Evolutionary conservation across 2,329 filamentous ascomycete species (phyloP), one percentile per base, ranked within the genome.

Genomic region (Talaromyces sp.): DNA sequence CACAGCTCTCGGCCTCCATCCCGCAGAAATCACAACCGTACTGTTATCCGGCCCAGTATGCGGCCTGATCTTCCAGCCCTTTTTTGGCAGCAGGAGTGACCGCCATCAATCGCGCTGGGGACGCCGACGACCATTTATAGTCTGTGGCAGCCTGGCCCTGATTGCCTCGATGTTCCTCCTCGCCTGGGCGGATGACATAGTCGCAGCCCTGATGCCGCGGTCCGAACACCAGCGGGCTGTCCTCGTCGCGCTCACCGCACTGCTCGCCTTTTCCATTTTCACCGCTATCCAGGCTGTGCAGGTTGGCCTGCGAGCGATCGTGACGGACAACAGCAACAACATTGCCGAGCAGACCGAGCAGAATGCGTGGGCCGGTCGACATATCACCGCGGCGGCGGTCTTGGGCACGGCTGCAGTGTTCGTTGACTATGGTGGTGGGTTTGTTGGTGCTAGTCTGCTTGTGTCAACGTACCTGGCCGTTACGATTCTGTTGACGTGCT

Each of bases 21-120:
- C 33, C 9, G 7, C 36, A 4, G 33, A 60, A n/a, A 54, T 55
- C 28, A 52, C 50, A 2, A 28, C 52, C 12, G 28, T 23, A 16
- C 5, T 60, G n/a, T 40, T 60, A 36, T 60, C 34, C 1, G 57
- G 57, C 12, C 57, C 57, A 18, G 23, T 60, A 54, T 60, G 57
- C 31, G 57, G 57, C 23, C 42, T 40, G 1, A 54, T 30, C 12
- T 18, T 60, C 10, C 51, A 55, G n/a, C 51, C 51, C 27, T 60
- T 16, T 34, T 60, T 60, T 47, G 57, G 51, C 4, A 54, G 34
- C 16, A 14, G 51, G 57, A 55, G 51, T 55, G 57, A 60, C 16
- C 12, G 8, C 9, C 34, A 34, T n/a, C 50, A n/a, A 6, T 54
- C 57, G 8, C 12, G 1, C 27, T 60, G 50, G 57, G 34, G 57